Conservation (phyloP, 2,329 filamentous ascomycete genomes). For the Penicillium paneum region DNA sequence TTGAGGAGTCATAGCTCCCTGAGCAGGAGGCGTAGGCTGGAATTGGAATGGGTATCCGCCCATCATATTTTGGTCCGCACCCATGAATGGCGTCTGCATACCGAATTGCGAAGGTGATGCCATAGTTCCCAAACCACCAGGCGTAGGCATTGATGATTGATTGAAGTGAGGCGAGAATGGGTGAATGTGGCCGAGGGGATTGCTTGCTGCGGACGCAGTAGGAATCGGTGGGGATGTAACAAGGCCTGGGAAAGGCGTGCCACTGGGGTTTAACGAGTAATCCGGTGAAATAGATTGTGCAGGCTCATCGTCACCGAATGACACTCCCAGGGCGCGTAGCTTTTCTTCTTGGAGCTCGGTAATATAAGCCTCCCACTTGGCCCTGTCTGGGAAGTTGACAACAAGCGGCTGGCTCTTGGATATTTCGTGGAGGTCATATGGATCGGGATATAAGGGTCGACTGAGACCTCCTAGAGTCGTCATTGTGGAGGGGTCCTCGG, state of each 20-base stretch:
- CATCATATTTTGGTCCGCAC: slow-evolving; percentile 55
- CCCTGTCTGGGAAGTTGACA: slow-evolving; percentile 46
- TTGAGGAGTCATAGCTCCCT: slow-evolving; percentile 41
- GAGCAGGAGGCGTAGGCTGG: slow-evolving; percentile 57
- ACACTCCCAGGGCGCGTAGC: slow-evolving; percentile 84
- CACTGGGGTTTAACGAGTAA: slow-evolving; percentile 60
- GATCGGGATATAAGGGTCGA: slow-evolving; percentile 44
- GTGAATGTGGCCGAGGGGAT: slow-evolving; percentile 59
- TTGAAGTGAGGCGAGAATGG: slow-evolving; percentile 61
- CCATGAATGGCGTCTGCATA: slow-evolving; percentile 57
- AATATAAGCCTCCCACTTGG: slow-evolving; percentile 73
- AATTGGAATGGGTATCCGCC: slow-evolving; percentile 68
- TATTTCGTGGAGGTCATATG: slow-evolving; percentile 37
- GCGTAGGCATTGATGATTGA: slow-evolving; percentile 57
- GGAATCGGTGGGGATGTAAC: slow-evolving; percentile 82
- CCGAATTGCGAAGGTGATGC: slow-evolving; percentile 69
- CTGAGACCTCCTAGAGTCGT: slow-evolving; percentile 42
- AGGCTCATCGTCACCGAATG: slow-evolving; percentile 70
- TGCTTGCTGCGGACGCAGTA: slow-evolving; percentile 73
- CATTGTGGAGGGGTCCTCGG: slow-evolving; percentile 26
- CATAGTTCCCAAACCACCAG: slow-evolving; percentile 61
- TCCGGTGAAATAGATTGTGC: slow-evolving; percentile 64
- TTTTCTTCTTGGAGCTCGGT: slow-evolving; percentile 85
- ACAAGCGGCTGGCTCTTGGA: slow-evolving; percentile 30
- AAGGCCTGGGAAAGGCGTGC: slow-evolving; percentile 68